Evolutionary conservation across 495 filamentous ascomycete species (phyloP).

Genomic region (Geopyxis carbonaria): DNA sequence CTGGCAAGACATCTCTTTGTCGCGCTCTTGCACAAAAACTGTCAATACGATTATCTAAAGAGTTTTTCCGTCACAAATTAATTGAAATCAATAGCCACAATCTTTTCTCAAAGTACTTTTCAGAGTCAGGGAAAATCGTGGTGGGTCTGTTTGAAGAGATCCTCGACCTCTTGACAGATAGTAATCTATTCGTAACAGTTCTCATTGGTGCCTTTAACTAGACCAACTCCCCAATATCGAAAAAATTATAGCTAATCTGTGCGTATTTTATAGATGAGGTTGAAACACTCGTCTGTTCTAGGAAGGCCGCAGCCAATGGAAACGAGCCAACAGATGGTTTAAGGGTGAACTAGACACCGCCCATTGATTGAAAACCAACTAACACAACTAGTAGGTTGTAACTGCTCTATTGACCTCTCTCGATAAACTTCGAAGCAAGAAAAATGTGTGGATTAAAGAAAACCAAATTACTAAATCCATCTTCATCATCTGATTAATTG

Average conservation of each 20-base stretch:
- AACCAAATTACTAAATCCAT: neutral
- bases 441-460: constrained; percentile 11
- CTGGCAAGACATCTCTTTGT: constrained; percentile 18
- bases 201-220: too few relatives aligned
- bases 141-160: constrained; percentile 34
- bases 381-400: constrained; percentile 10
- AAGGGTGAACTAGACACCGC: constrained; percentile 23
- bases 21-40: constrained; percentile 37
- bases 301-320: constrained; percentile 28
- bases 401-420: constrained; percentile 26
- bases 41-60: constrained; percentile 35
- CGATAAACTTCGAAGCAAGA: constrained; percentile 26
- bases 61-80: constrained; percentile 30
- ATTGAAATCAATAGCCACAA: constrained; percentile 36
- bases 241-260: neutral
- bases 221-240: too few relatives aligned
- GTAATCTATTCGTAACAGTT: constrained; percentile 32
- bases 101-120: constrained; percentile 38
- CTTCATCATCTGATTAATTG: constrained; percentile 13
- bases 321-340: constrained; percentile 35
- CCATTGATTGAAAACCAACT: neutral
- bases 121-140: constrained; percentile 40
- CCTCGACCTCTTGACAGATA: constrained; percentile 30
- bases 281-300: constrained; percentile 34
- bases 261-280: constrained; percentile 31